Base-by-base conservation (phyloP, 257 asterid genomes). In the Mitragyna speciosa region DNA sequence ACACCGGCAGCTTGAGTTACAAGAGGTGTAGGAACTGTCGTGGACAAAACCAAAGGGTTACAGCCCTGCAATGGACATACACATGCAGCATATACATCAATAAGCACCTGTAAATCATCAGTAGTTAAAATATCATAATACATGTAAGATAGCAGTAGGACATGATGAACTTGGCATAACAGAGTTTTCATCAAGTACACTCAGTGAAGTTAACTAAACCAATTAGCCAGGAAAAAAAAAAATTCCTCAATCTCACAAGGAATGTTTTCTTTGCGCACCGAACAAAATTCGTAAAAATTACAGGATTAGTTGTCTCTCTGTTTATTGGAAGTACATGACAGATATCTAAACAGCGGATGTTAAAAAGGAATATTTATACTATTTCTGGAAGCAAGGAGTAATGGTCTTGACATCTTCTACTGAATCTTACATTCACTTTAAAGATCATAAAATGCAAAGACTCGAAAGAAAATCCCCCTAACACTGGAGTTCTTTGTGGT, bases 1-100 rank as follows among this genome's bases (percentile, higher is more conserved):
- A 90, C 89, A 70, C 96, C 97, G 73, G 97, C 86, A 81, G 93
- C 92, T 86, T 91, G 95, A 83, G 92, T 91, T 74, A 87, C 90
- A 24, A 91, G 93, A n/a, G 97, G 92, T 14, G 98, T 74, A n/a
- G 96, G 92, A 83, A 96, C 86, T 80, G 90, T 90, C 19, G 89
- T 67, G 64, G 97, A 86, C 71, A 92, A 84, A 87, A 89, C 89
- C 82, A 84, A 74, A 65, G 93, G 91, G 72, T 52, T 88, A 59
- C 93, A 91, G 69, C 90, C 92, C 92, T 94, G 97, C 83, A 89
- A 80, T 72, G 12, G n/a, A 71, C 8, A 70, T n/a, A 51, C 72
- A 58, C 65, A 72, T 61, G 47, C 33, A 43, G 56, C 16, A 68
- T 56, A 22, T 54, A 49, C 22, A 65, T 36, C 47, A 58, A 45